Evolutionary conservation across 148 eudicot species (phyloP).

Genomic region (Agrostemma githago): DNA sequence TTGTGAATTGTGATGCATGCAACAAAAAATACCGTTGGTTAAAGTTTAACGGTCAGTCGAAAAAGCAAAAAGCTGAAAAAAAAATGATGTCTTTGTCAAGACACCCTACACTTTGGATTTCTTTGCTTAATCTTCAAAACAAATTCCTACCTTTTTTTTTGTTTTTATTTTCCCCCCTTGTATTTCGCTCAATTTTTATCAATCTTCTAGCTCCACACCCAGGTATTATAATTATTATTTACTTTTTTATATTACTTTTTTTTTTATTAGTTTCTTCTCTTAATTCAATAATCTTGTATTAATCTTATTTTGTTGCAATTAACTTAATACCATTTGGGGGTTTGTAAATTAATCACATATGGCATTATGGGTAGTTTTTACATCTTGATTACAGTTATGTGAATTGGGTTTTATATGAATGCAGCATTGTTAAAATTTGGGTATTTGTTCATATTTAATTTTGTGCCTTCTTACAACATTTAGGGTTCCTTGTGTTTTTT

Average conservation of each 20-base stretch:
- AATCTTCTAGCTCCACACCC: conserved; percentile 26
- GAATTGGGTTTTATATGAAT: not conserved
- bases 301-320: not conserved
- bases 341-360: not conserved
- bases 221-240: conserved; percentile 18
- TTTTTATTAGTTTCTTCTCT: not conserved
- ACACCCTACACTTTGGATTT: conserved; percentile 8
- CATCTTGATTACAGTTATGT: not conserved
- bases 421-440: conserved; percentile 8
- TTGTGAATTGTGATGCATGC: not conserved
- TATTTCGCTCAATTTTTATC: conserved; percentile 22
- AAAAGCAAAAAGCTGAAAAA: conserved; percentile 9
- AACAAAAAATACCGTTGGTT: conserved; percentile 24
- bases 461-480: not conserved
- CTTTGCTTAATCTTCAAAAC: conserved; percentile 9
- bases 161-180: conserved; percentile 8
- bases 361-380: not conserved
- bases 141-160: conserved; percentile 1
- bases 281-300: not conserved
- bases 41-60: conserved; percentile 37
- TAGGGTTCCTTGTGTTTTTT: conserved; percentile 12
- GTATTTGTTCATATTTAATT: conserved; percentile 15
- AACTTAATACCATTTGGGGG: not conserved
- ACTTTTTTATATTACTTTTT: not conserved
- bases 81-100: conserved; percentile 22